These are phyloP conservation scores for Liriodendron chinense DNA, from an alignment of 164 flowering plant species.

Conservation along the genomic window DNA sequence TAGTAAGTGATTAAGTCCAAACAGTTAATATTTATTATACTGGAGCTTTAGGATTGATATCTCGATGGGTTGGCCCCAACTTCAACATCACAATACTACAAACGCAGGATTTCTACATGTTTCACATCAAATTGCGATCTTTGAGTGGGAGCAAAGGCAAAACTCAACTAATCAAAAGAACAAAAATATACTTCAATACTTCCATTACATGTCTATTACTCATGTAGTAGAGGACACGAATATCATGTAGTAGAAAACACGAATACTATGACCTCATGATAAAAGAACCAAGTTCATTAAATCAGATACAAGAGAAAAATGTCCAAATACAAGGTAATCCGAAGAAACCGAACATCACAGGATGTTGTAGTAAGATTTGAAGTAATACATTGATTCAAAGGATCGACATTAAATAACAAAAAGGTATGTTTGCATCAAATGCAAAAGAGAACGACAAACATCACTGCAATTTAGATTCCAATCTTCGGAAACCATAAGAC, in stretches of 20 bases:
- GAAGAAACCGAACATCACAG: neutral
- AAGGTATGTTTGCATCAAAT: neutral
- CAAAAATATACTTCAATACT: neutral
- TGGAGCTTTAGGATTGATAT: too few species aligned
- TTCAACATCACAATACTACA: too few species aligned
- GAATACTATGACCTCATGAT: too few species aligned
- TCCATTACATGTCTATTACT: neutral
- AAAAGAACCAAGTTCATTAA: neutral
- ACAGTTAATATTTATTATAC: too few species aligned
- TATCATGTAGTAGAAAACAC: neutral
- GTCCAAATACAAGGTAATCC: neutral
- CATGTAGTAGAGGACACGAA: neutral
- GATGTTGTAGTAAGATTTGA: neutral
- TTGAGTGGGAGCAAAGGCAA: neutral
- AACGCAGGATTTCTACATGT: too few species aligned
- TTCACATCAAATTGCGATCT: neutral
- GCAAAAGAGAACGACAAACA: neutral
- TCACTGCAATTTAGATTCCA: neutral
- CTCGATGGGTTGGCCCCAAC: too few species aligned
- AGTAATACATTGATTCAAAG: conserved; percentile 1
- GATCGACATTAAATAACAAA: neutral
- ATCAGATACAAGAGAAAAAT: neutral
- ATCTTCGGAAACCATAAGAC: neutral
- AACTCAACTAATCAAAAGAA: neutral
- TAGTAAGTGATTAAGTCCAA: too few species aligned